These are phyloP conservation scores for Leccinum longicurvipes DNA, from an alignment of 768 basidiomycete genomes.

Conservation along the genomic window DNA sequence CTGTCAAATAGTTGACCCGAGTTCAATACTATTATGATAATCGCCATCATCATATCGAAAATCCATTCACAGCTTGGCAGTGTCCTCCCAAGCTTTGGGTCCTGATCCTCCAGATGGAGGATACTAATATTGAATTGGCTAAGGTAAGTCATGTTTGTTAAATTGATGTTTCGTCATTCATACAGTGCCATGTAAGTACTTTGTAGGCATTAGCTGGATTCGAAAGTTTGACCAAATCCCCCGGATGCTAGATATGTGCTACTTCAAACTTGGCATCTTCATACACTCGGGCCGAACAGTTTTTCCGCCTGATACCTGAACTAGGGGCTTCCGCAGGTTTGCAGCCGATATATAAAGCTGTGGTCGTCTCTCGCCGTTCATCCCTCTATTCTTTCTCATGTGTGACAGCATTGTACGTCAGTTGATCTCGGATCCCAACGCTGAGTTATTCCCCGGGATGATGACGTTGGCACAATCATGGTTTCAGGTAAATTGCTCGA, in stretches of 20 bases:
- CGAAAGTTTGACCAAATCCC: background rate
- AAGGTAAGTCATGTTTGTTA: background rate
- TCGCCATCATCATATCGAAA: no score
- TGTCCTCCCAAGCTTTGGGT: background rate
- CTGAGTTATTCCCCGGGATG: background rate
- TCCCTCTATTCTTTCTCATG: background rate
- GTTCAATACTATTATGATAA: no score
- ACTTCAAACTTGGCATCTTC: background rate
- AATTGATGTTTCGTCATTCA: background rate
- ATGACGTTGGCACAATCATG: background rate
- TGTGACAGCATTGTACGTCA: background rate
- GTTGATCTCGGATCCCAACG: background rate
- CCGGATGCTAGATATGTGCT: background rate
- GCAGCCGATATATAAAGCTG: constrained; percentile 2
- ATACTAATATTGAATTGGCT: no score
- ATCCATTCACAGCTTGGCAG: no score
- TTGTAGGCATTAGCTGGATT: background rate
- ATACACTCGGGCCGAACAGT: background rate
- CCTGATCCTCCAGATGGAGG: background rate
- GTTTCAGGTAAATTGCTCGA: background rate
- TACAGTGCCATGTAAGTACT: background rate
- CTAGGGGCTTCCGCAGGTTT: background rate
- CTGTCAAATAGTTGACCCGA: no score
- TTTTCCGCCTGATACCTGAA: background rate
- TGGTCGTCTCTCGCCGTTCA: background rate